Base-by-base conservation (phyloP, 371 early-diverging fungal genomes). In the Neoconidiobolus thromboides region DNA sequence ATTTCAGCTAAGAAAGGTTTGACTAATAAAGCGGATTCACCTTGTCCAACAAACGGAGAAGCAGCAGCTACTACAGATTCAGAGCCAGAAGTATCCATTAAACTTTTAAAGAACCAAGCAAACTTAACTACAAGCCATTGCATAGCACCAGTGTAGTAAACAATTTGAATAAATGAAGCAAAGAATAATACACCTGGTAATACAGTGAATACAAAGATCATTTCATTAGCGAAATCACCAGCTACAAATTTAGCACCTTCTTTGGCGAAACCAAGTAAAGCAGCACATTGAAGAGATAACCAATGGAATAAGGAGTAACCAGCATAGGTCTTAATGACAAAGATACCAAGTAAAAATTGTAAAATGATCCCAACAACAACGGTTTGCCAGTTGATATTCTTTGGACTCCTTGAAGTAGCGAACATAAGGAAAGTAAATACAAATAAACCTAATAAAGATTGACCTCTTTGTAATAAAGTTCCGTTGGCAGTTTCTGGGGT, bases 31-130 rank as follows among this genome's bases (percentile, higher is more conserved):
- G 86, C 87, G 51, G 83, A 84, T 71, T 93, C 93, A 60, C 82
- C 76, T 75, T 86, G 84, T 12, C 93, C 93, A 57, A 86, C 68
- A 62, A 85, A 85, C 10, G 85, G 83, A 48, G 91, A 86, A 42
- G 90, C 89, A 37, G 82, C 83, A 43, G 91, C 91, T 7, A 89
- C 90, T 53, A 91, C 75, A 6, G 91, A 82, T 71, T 93, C 93
- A 61, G 84, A 77, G 67, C 91, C 91, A 55, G 91, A 88, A 6
- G 86, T 83, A 54, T 79, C 78, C 70, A 93, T 78, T 43, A 86
- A 41, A 41, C 68, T 67, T 59, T 85, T 76, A 67, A 90, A 82
- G 62, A 81, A 62, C 62, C 72, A 68, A 12, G 87, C 90, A 59
- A 83, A 70, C 61, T 78, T 79, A 36, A 71, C 65, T 38, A 93